phyloP scores from a whole-genome alignment of 768 basidiomycete genomes.

The Suillus luteus region DNA sequence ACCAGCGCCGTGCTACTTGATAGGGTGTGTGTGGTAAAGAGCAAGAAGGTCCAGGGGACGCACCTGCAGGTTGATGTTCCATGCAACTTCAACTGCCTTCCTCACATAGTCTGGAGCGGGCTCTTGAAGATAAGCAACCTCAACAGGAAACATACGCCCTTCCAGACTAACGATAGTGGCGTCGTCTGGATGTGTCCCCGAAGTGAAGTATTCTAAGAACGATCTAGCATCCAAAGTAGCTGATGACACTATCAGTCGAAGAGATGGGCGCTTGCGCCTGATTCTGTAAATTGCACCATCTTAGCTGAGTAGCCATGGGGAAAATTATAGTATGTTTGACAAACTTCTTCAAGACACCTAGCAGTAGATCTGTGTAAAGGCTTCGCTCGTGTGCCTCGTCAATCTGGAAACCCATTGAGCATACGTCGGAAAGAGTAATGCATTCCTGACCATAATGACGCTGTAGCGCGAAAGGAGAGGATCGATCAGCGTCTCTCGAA shows the following conservation, averaged over 20 bases:
- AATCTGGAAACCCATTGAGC: slow-evolving; percentile 51
- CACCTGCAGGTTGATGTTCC: slow-evolving; percentile 82
- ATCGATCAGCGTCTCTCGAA: slow-evolving; percentile 90
- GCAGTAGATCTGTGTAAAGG: slow-evolving; percentile 90
- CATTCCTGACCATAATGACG: slow-evolving; percentile 80
- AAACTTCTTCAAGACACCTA: slow-evolving; percentile 93
- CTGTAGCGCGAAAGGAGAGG: slow-evolving; percentile 91
- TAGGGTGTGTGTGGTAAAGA: neutral
- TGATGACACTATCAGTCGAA: slow-evolving; percentile 91
- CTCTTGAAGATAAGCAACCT: slow-evolving; percentile 83
- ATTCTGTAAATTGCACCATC: slow-evolving; percentile 54
- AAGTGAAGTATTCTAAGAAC: slow-evolving; percentile 87
- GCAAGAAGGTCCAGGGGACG: slow-evolving; percentile 15
- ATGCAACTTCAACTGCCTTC: slow-evolving; percentile 79
- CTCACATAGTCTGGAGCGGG: slow-evolving; percentile 79
- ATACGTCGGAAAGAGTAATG: neutral
- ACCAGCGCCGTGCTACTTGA: slow-evolving; percentile 69
- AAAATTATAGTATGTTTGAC: slow-evolving; percentile 18
- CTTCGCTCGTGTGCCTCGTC: slow-evolving; percentile 98
- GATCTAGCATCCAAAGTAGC: slow-evolving; percentile 93
- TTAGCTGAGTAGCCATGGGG: slow-evolving; percentile 10
- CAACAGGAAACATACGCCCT: slow-evolving; percentile 94
- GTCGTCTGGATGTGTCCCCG: slow-evolving; percentile 60
- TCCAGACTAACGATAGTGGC: slow-evolving; percentile 88
- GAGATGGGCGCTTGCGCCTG: slow-evolving; percentile 83